phyloP scores from a whole-genome alignment of 2,329 filamentous ascomycete species.

The Monosporascus sp. region DNA sequence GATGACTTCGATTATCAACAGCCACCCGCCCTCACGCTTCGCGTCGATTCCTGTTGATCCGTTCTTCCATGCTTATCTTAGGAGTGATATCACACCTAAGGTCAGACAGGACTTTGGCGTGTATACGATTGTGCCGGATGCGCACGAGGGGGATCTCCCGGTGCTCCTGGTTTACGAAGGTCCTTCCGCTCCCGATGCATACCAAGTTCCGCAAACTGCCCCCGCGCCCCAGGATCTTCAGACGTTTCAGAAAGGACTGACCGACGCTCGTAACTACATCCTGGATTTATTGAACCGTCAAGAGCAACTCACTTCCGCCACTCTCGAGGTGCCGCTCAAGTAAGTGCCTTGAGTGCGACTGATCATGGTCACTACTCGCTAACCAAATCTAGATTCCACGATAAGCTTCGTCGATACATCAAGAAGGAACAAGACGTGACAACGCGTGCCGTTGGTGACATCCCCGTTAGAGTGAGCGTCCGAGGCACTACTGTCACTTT shows the following conservation, averaged over 20 bases:
- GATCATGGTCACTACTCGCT: slow-evolving; percentile 12
- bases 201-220: slow-evolving; percentile 49
- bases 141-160: slow-evolving; percentile 52
- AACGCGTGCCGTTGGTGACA: slow-evolving; percentile 48
- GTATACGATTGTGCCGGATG: slow-evolving; percentile 65
- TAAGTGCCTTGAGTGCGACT: slow-evolving; percentile 22
- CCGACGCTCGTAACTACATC: slow-evolving; percentile 53
- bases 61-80: slow-evolving; percentile 72
- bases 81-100: slow-evolving; percentile 55
- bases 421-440: slow-evolving; percentile 54
- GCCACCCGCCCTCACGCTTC: slow-evolving; percentile 69
- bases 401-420: slow-evolving; percentile 58
- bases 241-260: slow-evolving; percentile 50
- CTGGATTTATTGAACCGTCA: slow-evolving; percentile 54
- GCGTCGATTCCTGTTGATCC: slow-evolving; percentile 63
- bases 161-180: slow-evolving; percentile 74
- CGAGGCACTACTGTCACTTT: slow-evolving; percentile 61
- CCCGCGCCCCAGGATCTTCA: slow-evolving; percentile 46
- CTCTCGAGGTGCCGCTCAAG: slow-evolving; percentile 56
- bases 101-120: slow-evolving; percentile 68
- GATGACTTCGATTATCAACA: slow-evolving; percentile 66
- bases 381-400: slow-evolving; percentile 47
- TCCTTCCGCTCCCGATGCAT: slow-evolving; percentile 41
- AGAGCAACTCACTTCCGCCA: slow-evolving; percentile 44
- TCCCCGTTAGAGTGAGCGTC: slow-evolving; percentile 55